Evolutionary conservation across 768 basidiomycete genomes (phyloP).

Genomic region (Lepiota venenata): DNA sequence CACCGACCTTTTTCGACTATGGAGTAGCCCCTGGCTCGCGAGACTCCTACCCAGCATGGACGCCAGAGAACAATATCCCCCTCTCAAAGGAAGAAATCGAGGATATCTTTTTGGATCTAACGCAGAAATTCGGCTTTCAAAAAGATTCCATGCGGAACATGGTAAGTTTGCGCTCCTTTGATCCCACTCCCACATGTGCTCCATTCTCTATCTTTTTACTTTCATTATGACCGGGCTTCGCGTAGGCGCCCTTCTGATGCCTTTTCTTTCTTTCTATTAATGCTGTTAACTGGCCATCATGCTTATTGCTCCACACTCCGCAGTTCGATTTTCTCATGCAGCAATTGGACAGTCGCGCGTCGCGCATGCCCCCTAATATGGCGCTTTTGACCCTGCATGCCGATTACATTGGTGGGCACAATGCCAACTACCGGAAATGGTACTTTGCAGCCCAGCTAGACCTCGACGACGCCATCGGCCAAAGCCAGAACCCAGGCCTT

Average conservation of each 20-base stretch:
- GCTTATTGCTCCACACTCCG: conserved; percentile 15
- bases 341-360: conserved; percentile 92
- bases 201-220: neutral
- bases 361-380: conserved; percentile 95
- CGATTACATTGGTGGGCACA: conserved; percentile 97
- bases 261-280: conserved; percentile 4
- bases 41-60: conserved; percentile 96
- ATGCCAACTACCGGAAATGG: conserved; percentile 99
- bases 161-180: conserved; percentile 39
- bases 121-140: conserved; percentile 99
- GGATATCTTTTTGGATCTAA: conserved; percentile 94
- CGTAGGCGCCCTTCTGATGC: neutral
- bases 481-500: conserved; percentile 87
- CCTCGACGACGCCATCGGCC: conserved; percentile 95
- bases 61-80: conserved; percentile 88
- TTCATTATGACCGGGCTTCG: neutral
- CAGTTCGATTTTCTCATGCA: conserved; percentile 99
- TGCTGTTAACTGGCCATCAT: conserved; percentile 9
- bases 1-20: conserved; percentile 71
- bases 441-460: conserved; percentile 99
- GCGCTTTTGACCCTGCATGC: conserved; percentile 95
- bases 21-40: conserved; percentile 50
- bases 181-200: neutral
- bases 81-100: conserved; percentile 99
- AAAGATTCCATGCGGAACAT: conserved; percentile 94